Evolutionary conservation across 2,329 filamentous ascomycete genomes (phyloP), one percentile per base, ranked within the genome.

Genomic region (Sphaerulina musiva): DNA sequence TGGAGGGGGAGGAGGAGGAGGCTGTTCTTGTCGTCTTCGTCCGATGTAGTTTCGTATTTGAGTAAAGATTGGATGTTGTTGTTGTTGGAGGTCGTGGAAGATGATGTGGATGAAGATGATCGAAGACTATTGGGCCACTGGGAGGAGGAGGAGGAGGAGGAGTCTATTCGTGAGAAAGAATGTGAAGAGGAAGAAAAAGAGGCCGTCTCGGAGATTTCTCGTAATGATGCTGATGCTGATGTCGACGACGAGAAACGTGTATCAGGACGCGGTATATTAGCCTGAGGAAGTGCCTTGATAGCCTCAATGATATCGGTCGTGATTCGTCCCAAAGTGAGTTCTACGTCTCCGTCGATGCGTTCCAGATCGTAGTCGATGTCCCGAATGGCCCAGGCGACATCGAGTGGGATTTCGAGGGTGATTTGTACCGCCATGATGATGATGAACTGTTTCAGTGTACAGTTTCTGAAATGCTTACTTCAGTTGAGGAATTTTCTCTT

Each of bases 261-360:
- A 2, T 17, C 7, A 4, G 48, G 48, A 14, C 41, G 31, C 11
- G 41, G 26, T 20, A 53, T 29, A 44, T 44, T 48, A 45, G 46
- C 47, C 32, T 53, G 48, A 12, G 55, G 51, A 2, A 59, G 50
- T 1, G 43, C 40, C 11, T 57, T 55, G 14, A 59, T 38, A 14
- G 57, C 57, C 36, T 50, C 48, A 29, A 59, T 59, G 36, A 59
- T 53, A 4, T 46, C 47, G 23, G 42, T 46, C 12, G 52, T 52
- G 52, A 59, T 54, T 14, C 47, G 52, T 29, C 53, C 46, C 5
- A 59, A 47, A 11, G 56, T 51, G 26, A 55, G 48, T 45, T 55
- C 53, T 38, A 55, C 48, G 10, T 55, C 53, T 3, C 53, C 48
- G 43, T 57, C 51, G 6, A 54, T 40, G 26, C 46, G 43, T 43